Evolutionary conservation across 768 basidiomycete species (phyloP), one percentile per base, ranked within the genome.

Genomic region (Guyanaporus albipodus): DNA sequence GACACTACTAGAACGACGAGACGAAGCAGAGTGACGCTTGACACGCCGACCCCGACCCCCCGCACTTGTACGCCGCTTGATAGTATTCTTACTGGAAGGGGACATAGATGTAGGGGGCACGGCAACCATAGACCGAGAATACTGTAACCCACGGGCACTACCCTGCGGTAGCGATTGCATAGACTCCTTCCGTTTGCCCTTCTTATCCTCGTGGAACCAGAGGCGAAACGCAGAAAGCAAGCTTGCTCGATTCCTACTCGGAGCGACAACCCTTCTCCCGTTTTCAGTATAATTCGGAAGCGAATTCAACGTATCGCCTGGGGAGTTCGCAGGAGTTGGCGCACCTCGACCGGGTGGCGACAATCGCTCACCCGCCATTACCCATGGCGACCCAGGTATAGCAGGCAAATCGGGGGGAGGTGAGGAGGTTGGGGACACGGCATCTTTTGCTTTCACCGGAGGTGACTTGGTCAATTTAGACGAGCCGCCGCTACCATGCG

Each of bases 181-280:
- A 21, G 31, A 40, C 34, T 80, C 82, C 65, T 87, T 88, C 42
- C 87, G 77, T 70, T 94, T 95, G 4, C 91, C 84, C 61, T 90
- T 92, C 54, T 78, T 76, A 53, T 93, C 93, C 50, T 96, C 92
- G 49, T 91, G 81, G 68, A 97, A 95, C 90, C 94, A 92, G 51
- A 85, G 75, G 36, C 90, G 79, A 69, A 98, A 91, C 6, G 91
- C 80, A 3, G 85, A 83, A 39, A 97, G 70, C 23, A 98, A 63
- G 60, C 87, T 91, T 8, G 89, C 87, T 28, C 87, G 76, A 61
- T 87, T 84, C 19, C 84, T 75, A 24, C 76, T 69, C 18, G 71
- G 72, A 50, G 39, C 60, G 8, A 58, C 31, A 18, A 59, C 53
- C 52, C 71, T 75, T 42, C 57, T 58, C 1, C 65, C 70, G 22